Conservation (phyloP, 495 filamentous ascomycete species). For the Copromyces sp. region DNA sequence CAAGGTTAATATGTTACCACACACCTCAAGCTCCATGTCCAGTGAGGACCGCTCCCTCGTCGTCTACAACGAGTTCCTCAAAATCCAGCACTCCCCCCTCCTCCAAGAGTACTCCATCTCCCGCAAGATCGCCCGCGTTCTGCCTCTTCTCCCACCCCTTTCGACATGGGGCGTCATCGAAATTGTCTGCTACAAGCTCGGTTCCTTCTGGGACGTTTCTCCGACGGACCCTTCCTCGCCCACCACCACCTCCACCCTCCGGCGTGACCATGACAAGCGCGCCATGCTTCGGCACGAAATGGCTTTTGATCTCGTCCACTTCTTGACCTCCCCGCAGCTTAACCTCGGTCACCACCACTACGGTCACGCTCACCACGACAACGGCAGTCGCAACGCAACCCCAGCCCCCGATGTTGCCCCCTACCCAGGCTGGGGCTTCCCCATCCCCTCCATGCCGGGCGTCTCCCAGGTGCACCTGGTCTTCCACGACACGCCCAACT, state of each 20-base stretch:
- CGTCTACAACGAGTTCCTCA: conserved; percentile 8
- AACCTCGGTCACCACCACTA: not conserved
- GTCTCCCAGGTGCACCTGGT: not conserved
- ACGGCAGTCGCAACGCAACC: not conserved
- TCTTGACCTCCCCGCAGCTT: not conserved
- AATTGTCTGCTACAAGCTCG: conserved; percentile 6
- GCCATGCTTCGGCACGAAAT: conserved; percentile 8
- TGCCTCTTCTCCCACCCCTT: conserved; percentile 3
- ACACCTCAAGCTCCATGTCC: not conserved
- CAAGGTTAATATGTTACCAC: not conserved
- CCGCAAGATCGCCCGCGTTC: not conserved
- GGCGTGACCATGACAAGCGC: conserved; percentile 1
- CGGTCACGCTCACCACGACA: not conserved
- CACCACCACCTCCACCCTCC: not conserved
- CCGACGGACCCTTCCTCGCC: not conserved
- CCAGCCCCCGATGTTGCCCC: not conserved
- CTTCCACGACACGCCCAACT: not conserved
- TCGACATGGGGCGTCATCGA: conserved; percentile 8
- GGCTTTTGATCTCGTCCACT: conserved; percentile 1
- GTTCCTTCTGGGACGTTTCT: conserved; percentile 2
- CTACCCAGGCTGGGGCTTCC: not conserved
- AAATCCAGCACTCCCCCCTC: conserved; percentile 2
- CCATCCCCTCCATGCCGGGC: not conserved
- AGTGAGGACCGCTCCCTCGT: not conserved
- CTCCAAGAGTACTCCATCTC: conserved; percentile 4